Conservation (phyloP, 148 eudicot species). For the Bassia scoparia region DNA sequence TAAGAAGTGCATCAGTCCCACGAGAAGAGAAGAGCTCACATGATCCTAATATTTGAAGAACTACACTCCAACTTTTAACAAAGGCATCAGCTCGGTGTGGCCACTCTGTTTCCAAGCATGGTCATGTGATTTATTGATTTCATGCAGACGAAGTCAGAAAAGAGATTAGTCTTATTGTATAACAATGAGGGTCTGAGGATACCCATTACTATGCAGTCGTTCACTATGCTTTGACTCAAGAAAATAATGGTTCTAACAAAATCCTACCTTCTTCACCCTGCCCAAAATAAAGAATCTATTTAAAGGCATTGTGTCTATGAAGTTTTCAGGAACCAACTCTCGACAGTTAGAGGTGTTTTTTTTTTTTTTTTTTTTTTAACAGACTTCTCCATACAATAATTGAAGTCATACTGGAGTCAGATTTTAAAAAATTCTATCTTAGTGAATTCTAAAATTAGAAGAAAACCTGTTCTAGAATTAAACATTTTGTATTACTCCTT, state of each 20-base stretch:
- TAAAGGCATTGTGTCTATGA: background rate
- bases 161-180: background rate
- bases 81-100: background rate
- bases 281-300: background rate
- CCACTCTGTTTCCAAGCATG: background rate
- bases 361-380: no score
- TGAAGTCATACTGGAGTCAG: background rate
- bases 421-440: no score
- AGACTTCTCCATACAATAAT: background rate
- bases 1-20: no score
- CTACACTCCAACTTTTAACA: no score
- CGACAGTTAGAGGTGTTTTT: no score
- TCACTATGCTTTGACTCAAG: background rate
- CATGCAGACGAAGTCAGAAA: background rate
- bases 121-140: background rate
- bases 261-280: background rate
- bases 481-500: no score
- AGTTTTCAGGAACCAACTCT: background rate
- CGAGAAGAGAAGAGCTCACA: background rate
- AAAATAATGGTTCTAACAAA: background rate
- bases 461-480: no score
- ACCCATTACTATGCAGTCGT: no score
- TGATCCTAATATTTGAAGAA: background rate
- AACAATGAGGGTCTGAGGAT: background rate
- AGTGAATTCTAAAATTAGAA: no score